Percentiles rank a stretch among this genome's conserved stretches.
Conservation (phyloP, 1,139 yeast genomes). For the Candida sp. region DNA sequence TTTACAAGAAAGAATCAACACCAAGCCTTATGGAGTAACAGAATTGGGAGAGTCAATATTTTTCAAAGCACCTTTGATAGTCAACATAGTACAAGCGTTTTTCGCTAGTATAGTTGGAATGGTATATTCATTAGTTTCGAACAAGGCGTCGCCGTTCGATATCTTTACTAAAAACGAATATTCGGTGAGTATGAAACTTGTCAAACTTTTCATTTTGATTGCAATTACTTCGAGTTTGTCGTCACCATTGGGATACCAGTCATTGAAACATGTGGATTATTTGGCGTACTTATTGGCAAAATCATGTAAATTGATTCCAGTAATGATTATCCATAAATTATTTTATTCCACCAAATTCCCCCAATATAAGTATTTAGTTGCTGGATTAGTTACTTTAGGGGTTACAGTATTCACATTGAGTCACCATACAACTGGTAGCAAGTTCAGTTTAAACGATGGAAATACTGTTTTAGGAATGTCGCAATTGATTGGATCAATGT, state of each 20-base stretch:
- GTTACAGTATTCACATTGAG: slow-evolving; percentile 73
- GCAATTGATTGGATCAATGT: slow-evolving; percentile 58
- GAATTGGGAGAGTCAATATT: slow-evolving; percentile 37
- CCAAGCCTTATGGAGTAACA: slow-evolving; percentile 63
- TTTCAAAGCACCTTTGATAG: slow-evolving; percentile 74
- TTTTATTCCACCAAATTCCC: slow-evolving; percentile 75
- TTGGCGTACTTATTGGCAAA: slow-evolving; percentile 83
- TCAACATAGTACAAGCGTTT: slow-evolving; percentile 70
- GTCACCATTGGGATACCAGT: slow-evolving; percentile 73
- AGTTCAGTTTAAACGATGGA: slow-evolving; percentile 34
- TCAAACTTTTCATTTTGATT: slow-evolving; percentile 52
- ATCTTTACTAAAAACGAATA: slow-evolving; percentile 24
- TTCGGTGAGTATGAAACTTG: slow-evolving; percentile 17
- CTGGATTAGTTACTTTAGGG: slow-evolving; percentile 72
- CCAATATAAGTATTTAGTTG: slow-evolving; percentile 72
- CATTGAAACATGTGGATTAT: slow-evolving; percentile 82
- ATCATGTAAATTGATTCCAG: slow-evolving; percentile 92
- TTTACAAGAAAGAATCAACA: slow-evolving; percentile 82
- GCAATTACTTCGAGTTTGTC: slow-evolving; percentile 80
- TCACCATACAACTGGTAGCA: slow-evolving; percentile 16
- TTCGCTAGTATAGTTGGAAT: slow-evolving; percentile 72
- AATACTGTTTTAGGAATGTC: slow-evolving; percentile 52
- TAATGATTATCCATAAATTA: slow-evolving; percentile 77
- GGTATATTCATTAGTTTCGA: slow-evolving; percentile 45
- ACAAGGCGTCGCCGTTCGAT: slow-evolving; percentile 21